These are phyloP conservation scores for Lycium ferocissimum DNA, from an alignment of 257 asterid species.

Conservation along the genomic window DNA sequence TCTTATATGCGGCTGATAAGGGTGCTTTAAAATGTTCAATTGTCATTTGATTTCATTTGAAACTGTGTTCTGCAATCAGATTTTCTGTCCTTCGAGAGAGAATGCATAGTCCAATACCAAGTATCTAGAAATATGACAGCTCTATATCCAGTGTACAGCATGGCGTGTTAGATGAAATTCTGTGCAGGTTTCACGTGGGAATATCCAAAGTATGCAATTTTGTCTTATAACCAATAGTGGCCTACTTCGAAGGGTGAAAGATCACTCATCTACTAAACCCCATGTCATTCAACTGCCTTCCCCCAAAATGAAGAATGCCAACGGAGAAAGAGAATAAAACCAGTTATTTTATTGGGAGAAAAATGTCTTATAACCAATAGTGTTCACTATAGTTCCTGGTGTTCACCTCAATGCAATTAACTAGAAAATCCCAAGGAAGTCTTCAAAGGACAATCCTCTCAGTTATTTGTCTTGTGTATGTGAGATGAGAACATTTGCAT, in stretches of 20 bases:
- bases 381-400: not conserved
- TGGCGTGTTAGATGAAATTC: not conserved
- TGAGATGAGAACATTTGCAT: not conserved
- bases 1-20: not conserved
- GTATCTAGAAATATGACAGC: not conserved
- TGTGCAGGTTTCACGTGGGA: not conserved
- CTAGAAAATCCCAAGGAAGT: not conserved
- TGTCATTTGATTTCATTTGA: not conserved
- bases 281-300: not conserved
- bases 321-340: not conserved
- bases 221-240: not conserved
- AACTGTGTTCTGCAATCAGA: not conserved
- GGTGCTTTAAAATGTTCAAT: not conserved
- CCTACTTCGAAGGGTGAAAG: not conserved
- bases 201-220: not conserved
- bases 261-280: not conserved
- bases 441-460: not conserved
- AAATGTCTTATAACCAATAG: not conserved
- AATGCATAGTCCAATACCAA: not conserved
- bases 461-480: not conserved
- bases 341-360: not conserved
- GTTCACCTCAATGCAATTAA: not conserved
- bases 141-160: not conserved
- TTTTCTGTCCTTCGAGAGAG: not conserved
- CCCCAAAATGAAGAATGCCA: too few species aligned